These are phyloP conservation scores for Pochonia chlamydosporia DNA, from an alignment of 2,329 filamentous ascomycete species.

Conservation along the genomic window DNA sequence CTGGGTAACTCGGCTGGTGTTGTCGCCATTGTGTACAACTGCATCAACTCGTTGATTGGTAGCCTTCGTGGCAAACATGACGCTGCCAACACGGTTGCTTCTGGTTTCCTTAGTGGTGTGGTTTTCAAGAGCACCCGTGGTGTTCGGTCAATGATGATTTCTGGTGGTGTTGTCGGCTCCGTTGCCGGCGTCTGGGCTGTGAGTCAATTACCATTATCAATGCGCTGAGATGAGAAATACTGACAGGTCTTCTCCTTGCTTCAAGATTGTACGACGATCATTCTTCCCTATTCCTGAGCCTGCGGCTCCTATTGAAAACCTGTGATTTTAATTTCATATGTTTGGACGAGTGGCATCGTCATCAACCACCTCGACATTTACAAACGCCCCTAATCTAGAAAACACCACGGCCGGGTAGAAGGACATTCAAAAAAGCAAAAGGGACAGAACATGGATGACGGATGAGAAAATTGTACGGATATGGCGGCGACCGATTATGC, in stretches of 20 bases:
- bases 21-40: slow-evolving; percentile 94
- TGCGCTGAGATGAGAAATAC: slow-evolving; percentile 8
- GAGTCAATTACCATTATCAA: slow-evolving; percentile 35
- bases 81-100: slow-evolving; percentile 77
- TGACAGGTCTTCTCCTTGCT: background rate
- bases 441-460: slow-evolving; percentile 3
- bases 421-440: slow-evolving; percentile 12
- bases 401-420: slow-evolving; percentile 1
- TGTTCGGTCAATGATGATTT: slow-evolving; percentile 87
- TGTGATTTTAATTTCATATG: slow-evolving; percentile 17
- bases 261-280: slow-evolving; percentile 32
- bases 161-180: slow-evolving; percentile 79
- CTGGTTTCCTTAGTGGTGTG: slow-evolving; percentile 84
- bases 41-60: slow-evolving; percentile 79
- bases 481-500: background rate
- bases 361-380: slow-evolving; percentile 18
- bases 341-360: slow-evolving; percentile 30
- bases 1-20: slow-evolving; percentile 94
- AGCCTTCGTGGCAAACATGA: slow-evolving; percentile 81
- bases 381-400: background rate
- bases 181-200: slow-evolving; percentile 89
- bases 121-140: slow-evolving; percentile 96
- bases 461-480: slow-evolving; percentile 3
- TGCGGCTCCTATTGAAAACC: slow-evolving; percentile 17
- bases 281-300: slow-evolving; percentile 35